Evolutionary conservation across 1,284 basidiomycete species (phyloP).

Genomic region (Athelia sp.): DNA sequence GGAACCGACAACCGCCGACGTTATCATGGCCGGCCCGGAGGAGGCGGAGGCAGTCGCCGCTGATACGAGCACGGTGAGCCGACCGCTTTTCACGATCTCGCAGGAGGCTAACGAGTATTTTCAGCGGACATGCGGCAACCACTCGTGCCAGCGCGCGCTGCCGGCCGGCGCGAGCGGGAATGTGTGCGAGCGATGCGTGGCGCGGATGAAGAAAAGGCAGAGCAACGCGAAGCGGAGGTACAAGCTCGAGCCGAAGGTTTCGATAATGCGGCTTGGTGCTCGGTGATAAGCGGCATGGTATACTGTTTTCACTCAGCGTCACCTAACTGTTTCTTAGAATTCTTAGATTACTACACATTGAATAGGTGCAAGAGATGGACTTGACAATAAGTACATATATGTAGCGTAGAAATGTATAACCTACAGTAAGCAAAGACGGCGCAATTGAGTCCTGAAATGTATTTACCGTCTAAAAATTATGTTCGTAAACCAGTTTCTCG

Average conservation of each 20-base stretch:
- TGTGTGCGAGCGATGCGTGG: constrained; percentile 39
- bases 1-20: neutral
- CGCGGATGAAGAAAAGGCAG: constrained; percentile 38
- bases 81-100: neutral
- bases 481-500: too few species aligned
- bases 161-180: constrained; percentile 18
- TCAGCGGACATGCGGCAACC: constrained; percentile 20
- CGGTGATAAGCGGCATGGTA: too few species aligned
- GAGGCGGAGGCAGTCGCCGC: too few species aligned
- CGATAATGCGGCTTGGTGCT: neutral
- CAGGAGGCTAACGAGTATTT: constrained; percentile 2
- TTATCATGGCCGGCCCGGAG: neutral
- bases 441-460: too few species aligned
- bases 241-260: constrained; percentile 35
- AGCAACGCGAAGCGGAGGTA: constrained; percentile 36
- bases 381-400: too few species aligned
- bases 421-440: too few species aligned
- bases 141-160: constrained; percentile 27
- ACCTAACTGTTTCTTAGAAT: too few species aligned
- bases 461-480: too few species aligned
- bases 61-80: neutral
- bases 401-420: too few species aligned
- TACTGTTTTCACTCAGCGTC: too few species aligned
- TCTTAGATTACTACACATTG: too few species aligned
- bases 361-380: too few species aligned